These are phyloP conservation scores for Lobosporangium transversale DNA, from an alignment of 192 early-diverging fungal species.

Conservation along the genomic window DNA sequence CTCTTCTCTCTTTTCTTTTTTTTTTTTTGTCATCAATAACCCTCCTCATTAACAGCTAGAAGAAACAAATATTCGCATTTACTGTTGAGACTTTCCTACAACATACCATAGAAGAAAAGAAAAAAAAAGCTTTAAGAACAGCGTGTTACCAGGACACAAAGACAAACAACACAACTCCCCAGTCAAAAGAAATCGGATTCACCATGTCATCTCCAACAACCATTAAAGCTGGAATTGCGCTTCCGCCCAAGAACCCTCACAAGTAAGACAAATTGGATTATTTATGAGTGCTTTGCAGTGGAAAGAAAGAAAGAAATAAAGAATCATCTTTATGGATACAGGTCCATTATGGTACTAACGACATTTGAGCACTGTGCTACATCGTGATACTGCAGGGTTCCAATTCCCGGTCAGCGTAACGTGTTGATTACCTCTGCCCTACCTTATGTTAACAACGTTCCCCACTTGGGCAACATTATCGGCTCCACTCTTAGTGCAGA, in stretches of 20 bases:
- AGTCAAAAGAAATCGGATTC: background rate
- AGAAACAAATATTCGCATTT: too few species aligned
- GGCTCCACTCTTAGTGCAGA: slow-evolving; percentile 99
- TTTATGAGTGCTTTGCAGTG: too few species aligned
- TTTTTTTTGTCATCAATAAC: too few species aligned
- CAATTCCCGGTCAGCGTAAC: slow-evolving; percentile 80
- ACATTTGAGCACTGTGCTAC: background rate
- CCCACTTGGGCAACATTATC: slow-evolving; percentile 99
- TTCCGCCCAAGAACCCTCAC: slow-evolving; percentile 49
- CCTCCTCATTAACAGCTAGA: too few species aligned
- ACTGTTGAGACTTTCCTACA: slow-evolving; percentile 16
- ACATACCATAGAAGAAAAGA: background rate
- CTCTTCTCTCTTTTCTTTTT: too few species aligned
- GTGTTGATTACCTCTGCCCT: slow-evolving; percentile 95
- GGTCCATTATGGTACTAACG: background rate
- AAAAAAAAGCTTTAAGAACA: background rate
- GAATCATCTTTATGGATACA: too few species aligned
- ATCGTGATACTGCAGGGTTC: slow-evolving; percentile 57
- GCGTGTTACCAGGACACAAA: background rate
- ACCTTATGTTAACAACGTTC: slow-evolving; percentile 99
- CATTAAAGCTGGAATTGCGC: slow-evolving; percentile 53
- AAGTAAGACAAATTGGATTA: slow-evolving; percentile 34
- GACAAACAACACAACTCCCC: too few species aligned
- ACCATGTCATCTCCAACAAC: slow-evolving; percentile 47
- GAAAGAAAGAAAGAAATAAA: too few species aligned